phyloP scores from a whole-genome alignment of 1,284 basidiomycete genomes.

The Bondarzewia mesenterica region DNA sequence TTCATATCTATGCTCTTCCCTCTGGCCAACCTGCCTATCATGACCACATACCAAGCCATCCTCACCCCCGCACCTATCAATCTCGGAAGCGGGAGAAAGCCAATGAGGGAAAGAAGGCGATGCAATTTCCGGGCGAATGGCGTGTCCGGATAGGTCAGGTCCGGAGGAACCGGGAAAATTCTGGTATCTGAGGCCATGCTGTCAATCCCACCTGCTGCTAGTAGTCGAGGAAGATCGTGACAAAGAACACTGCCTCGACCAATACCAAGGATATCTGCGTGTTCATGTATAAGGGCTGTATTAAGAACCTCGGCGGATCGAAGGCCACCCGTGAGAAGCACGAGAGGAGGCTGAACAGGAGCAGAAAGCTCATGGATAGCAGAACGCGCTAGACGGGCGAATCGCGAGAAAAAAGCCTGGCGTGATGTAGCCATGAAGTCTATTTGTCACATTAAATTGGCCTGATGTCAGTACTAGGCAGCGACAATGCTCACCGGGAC shows the following conservation, averaged over 20 bases:
- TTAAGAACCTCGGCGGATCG: conserved; percentile 52
- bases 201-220: background rate
- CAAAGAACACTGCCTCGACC: conserved; percentile 61
- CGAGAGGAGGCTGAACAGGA: conserved; percentile 37
- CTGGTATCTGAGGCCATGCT: background rate
- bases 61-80: conserved; percentile 47
- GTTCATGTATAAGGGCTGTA: conserved; percentile 39
- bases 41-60: conserved; percentile 54
- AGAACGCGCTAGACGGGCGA: conserved; percentile 37
- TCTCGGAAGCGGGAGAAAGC: conserved; percentile 32
- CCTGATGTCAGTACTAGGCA: background rate
- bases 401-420: conserved; percentile 55
- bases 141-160: conserved; percentile 6
- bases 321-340: conserved; percentile 80
- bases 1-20: conserved; percentile 20
- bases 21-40: conserved; percentile 40
- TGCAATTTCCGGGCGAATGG: background rate
- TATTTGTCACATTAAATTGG: conserved; percentile 6
- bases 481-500: conserved; percentile 44
- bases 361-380: conserved; percentile 31
- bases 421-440: conserved; percentile 28
- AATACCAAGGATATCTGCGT: conserved; percentile 72
- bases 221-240: conserved; percentile 43
- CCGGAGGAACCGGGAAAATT: conserved; percentile 3
- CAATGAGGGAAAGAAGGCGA: conserved; percentile 5